Evolutionary conservation across 768 basidiomycete species (phyloP).

Genomic region (Xerocomus brunneocitrinus): DNA sequence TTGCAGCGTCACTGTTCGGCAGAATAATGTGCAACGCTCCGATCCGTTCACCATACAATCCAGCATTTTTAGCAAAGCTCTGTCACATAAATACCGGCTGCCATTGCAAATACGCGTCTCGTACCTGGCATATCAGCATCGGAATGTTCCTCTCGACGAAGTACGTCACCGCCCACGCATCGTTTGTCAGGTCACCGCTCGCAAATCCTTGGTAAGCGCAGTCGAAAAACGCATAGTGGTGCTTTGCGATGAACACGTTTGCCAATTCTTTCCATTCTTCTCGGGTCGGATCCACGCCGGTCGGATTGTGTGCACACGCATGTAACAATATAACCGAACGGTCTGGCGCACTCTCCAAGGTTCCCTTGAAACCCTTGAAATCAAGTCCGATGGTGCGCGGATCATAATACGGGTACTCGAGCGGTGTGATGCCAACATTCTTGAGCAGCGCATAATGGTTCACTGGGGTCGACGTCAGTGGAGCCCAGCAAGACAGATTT

Average conservation of each 20-base stretch:
- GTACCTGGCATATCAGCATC: conserved; percentile 83
- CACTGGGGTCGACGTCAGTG: conserved; percentile 37
- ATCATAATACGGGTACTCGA: conserved; percentile 93
- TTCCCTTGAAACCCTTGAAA: conserved; percentile 58
- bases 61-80: conserved; percentile 98
- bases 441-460: conserved; percentile 90
- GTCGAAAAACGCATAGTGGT: conserved; percentile 91
- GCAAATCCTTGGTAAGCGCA: conserved; percentile 98
- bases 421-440: conserved; percentile 83
- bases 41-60: conserved; percentile 90
- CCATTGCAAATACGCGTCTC: background rate
- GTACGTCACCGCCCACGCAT: conserved; percentile 87
- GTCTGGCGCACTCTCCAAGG: conserved; percentile 59
- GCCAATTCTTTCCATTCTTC: conserved; percentile 85
- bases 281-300: conserved; percentile 87
- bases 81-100: conserved; percentile 32
- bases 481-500: background rate
- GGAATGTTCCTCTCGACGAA: conserved; percentile 75
- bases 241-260: conserved; percentile 61
- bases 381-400: conserved; percentile 85
- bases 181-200: conserved; percentile 84
- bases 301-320: conserved; percentile 95
- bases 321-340: conserved; percentile 88
- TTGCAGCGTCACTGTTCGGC: conserved; percentile 57
- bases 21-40: conserved; percentile 89